These are phyloP conservation scores for Adenanthera pavonina DNA, from an alignment of 306 rosid genomes.

Conservation along the genomic window DNA sequence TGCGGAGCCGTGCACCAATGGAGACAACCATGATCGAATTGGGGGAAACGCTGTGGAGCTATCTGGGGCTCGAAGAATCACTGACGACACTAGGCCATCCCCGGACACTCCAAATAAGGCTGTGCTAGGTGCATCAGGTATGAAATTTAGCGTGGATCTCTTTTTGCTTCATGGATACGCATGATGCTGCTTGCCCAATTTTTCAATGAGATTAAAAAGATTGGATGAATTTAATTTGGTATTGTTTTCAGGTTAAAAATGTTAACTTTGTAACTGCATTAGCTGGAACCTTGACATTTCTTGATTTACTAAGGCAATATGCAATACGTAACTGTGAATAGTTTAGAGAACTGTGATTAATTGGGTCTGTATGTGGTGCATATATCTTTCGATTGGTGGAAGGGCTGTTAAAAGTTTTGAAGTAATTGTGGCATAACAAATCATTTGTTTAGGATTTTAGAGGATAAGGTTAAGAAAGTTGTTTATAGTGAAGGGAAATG, in stretches of 20 bases:
- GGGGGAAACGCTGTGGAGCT: constrained; percentile 8
- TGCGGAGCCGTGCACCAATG: not conserved
- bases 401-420: not conserved
- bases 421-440: not conserved
- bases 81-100: not conserved
- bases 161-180: not conserved
- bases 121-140: constrained; percentile 33
- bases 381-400: not conserved
- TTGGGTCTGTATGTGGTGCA: not conserved
- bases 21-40: not conserved
- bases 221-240: not conserved
- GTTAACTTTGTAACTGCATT: not conserved
- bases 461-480: not conserved
- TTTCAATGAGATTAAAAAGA: constrained; percentile 15
- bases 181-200: not conserved
- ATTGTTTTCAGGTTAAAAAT: not conserved
- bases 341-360: not conserved
- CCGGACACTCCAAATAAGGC: not conserved
- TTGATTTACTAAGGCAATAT: not conserved
- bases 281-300: not conserved
- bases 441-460: not conserved
- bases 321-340: not conserved
- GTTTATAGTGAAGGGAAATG: not conserved
- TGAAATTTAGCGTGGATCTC: constrained; percentile 25
- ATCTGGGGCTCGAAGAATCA: not conserved